Percentiles rank a stretch among this genome's conserved stretches.
Evolutionary conservation across 768 basidiomycete species (phyloP).

Genomic region (Mycena haematopus): DNA sequence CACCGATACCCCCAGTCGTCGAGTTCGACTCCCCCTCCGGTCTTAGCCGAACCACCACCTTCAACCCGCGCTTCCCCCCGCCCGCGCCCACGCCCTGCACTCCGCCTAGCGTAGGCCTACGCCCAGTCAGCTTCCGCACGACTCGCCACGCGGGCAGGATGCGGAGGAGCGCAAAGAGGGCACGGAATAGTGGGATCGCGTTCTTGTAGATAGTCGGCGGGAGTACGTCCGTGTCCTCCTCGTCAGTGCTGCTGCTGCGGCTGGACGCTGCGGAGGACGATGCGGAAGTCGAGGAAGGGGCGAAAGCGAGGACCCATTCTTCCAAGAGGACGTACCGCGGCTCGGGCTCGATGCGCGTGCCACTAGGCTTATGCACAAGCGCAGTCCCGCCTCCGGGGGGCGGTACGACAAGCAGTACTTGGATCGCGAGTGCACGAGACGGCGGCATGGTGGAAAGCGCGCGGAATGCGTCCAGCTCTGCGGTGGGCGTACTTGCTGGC

Average conservation of each 20-base stretch:
- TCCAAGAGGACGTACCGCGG: slow-evolving; percentile 77
- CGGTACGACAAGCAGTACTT: slow-evolving; percentile 74
- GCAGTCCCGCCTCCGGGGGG: slow-evolving; percentile 74
- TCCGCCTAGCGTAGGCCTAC: slow-evolving; percentile 42
- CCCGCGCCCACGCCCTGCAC: not conserved
- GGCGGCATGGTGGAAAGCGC: slow-evolving; percentile 50
- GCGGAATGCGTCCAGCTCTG: slow-evolving; percentile 65
- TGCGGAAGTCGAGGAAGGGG: slow-evolving; percentile 22
- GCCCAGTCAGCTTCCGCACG: slow-evolving; percentile 65
- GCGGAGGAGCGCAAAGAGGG: slow-evolving; percentile 73
- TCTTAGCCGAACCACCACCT: slow-evolving; percentile 35
- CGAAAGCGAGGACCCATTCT: slow-evolving; percentile 65
- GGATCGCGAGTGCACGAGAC: slow-evolving; percentile 53
- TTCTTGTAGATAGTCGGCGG: slow-evolving; percentile 86
- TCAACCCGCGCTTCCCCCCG: slow-evolving; percentile 21
- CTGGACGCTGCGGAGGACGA: not conserved
- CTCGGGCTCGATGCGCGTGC: slow-evolving; percentile 70
- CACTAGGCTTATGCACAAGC: slow-evolving; percentile 70
- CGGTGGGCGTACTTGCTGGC: slow-evolving; percentile 55
- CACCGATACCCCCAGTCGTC: too few species aligned
- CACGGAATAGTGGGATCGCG: slow-evolving; percentile 81
- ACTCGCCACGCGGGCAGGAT: slow-evolving; percentile 79
- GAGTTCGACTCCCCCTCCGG: slow-evolving; percentile 10
- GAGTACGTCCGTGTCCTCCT: slow-evolving; percentile 51
- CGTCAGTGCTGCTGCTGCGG: not conserved